Base-by-base conservation (phyloP, 805 yeast genomes). In the Candida orba region DNA sequence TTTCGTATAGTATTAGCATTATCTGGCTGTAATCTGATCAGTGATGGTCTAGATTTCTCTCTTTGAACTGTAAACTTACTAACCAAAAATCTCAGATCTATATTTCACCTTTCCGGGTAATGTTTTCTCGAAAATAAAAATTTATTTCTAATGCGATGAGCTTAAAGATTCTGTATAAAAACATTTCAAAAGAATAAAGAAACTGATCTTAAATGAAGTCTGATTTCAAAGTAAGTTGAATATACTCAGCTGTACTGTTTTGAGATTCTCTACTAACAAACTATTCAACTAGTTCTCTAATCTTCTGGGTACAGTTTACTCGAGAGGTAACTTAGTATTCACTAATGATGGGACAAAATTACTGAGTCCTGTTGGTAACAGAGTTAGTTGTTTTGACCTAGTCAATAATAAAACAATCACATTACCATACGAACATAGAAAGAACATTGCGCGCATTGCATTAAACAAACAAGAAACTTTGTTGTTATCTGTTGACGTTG, bases 361-460 rank as follows among this genome's bases (percentile, higher is more conserved):
- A 30, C 65, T 93, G 37, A 81, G 93, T 46, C 98, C 99, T 0
- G 98, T 93, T 4, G 99, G 99, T 13, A 93, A 91, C 62, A 68
- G 98, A 58, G 90, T 93, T 27, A 74, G 89, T 15, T 86, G 85
- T 44, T 93, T 90, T 65, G 96, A 93, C 64, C 70, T 91, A 49
- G 72, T 85, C 41, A 82, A 85, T 58, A 89, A 83, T 63, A 81
- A 78, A 53, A 85, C 96, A 3, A 90, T 78, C 67, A 93, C 99
- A 1, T 85, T 91, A 59, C 78, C 80, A 54, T 93, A 89, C 63
- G 96, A 93, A 64, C 99, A 93, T 61, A 76, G 98, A 53, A 86
- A 84, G 58, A 86, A 86, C 53, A 76, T 93, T 37, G 71, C 79
- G 3, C 64, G 89, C 43, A 73, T 93, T 31, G 96, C 96, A 18